phyloP scores from a whole-genome alignment of 129 eudicot genomes.

The Flaveria ramosissima region DNA sequence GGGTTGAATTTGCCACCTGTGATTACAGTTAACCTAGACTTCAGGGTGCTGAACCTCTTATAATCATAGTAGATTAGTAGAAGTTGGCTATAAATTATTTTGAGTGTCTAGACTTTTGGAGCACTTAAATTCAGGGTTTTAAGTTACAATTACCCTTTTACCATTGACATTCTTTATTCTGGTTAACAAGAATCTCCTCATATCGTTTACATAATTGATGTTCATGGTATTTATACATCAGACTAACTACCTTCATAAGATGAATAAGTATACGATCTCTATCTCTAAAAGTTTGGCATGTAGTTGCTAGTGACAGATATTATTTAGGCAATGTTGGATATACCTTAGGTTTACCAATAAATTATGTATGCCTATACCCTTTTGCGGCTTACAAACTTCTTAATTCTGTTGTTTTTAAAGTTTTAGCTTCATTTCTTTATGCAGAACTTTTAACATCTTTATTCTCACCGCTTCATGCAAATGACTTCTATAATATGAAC shows the following conservation, averaged over 20 bases:
- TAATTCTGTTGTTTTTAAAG: no score
- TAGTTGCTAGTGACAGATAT: not conserved
- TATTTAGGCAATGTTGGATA: conserved; percentile 10
- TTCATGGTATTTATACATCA: not conserved
- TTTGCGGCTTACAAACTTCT: no score
- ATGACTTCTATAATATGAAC: not conserved
- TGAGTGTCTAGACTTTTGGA: conserved; percentile 4
- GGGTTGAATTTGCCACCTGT: not conserved
- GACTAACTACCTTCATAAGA: no score
- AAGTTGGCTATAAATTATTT: not conserved
- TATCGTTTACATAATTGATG: not conserved
- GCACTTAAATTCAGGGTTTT: not conserved
- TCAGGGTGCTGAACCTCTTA: not conserved
- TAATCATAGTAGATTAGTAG: not conserved
- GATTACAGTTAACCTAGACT: no score
- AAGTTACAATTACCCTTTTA: conserved; percentile 1
- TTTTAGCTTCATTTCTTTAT: no score
- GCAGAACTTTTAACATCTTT: no score
- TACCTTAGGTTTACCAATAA: not conserved
- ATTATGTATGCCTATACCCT: no score
- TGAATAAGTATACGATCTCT: not conserved
- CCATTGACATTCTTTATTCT: not conserved
- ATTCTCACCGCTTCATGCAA: no score
- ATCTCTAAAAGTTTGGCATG: not conserved
- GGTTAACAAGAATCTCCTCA: conserved; percentile 11